Evolutionary conservation across 805 yeast genomes (phyloP).

Genomic region (Spathaspora arborariae): DNA sequence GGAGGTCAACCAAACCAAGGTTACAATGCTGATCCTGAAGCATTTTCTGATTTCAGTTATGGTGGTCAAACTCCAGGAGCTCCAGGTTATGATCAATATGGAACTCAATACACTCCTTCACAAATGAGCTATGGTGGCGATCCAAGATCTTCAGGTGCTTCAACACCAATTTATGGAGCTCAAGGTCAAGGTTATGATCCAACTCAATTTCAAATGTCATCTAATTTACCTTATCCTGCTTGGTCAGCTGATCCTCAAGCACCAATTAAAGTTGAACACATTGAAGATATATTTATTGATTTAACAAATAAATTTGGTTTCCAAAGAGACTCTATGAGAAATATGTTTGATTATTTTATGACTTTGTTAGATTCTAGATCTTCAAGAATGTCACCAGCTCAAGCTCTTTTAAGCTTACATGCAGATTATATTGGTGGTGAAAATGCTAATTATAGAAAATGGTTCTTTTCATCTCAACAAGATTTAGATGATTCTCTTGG

Average conservation of each 20-base stretch:
- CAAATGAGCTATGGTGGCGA: conserved; percentile 79
- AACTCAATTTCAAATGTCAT: conserved; percentile 60
- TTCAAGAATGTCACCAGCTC: conserved; percentile 86
- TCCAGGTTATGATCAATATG: conserved; percentile 64
- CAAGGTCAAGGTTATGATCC: conserved; percentile 58
- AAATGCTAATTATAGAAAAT: conserved; percentile 76
- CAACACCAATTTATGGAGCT: conserved; percentile 88
- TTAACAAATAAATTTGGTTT: conserved; percentile 81
- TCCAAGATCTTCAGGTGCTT: conserved; percentile 85
- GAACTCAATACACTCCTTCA: conserved; percentile 77
- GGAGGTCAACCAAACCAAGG: conserved; percentile 17
- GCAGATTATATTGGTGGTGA: conserved; percentile 91
- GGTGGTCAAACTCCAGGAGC: conserved; percentile 53
- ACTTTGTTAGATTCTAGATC: conserved; percentile 77
- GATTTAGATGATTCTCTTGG: conserved; percentile 85
- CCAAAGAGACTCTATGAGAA: conserved; percentile 92
- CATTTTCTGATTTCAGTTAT: conserved; percentile 63
- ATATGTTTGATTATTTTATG: conserved; percentile 86
- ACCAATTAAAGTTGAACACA: conserved; percentile 77
- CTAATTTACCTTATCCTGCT: conserved; percentile 96
- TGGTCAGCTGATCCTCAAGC: conserved; percentile 96
- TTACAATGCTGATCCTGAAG: conserved; percentile 52
- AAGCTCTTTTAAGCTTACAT: conserved; percentile 76
- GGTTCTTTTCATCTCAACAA: conserved; percentile 87
- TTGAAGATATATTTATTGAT: conserved; percentile 83